Evolutionary conservation across 2,329 filamentous ascomycete genomes (phyloP), one percentile per base, ranked within the genome.

Genomic region (Pezicula neosporulosa): DNA sequence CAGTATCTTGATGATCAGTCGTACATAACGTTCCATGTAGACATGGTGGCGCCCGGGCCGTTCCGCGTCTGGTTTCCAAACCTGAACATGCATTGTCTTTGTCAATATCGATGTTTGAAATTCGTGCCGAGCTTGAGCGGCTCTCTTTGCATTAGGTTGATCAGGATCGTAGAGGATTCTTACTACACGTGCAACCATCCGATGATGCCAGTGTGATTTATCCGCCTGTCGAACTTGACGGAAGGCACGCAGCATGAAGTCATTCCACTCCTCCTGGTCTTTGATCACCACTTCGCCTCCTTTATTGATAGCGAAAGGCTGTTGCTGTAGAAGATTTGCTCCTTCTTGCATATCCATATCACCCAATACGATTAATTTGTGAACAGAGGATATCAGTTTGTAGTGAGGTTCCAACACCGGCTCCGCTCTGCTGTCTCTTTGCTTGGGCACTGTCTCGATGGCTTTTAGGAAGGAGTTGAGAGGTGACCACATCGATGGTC

Each of bases 201-300:
- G 80, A 65, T 90, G 86, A 64, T 90, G 86, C 86, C 86, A 90
- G 57, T 86, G 85, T 3, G 83, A 80, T 65, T 89, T 89, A 64
- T 90, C 86, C 3, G 82, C 80, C 45, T 54, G 60, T 33, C 61
- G 57, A 16, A 66, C 56, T 37, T 62, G 56, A 18, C 60, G 58
- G 28, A 68, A 50, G 27, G 53, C 68, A 38, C 75, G 72, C 13
- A 86, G 68, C 41, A 87, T 74, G 60, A 83, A 87, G 4, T 72
- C 60, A 44, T 81, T 76, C 85, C 85, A 88, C 9, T 77, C 76
- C 18, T 78, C 73, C 49, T 47, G 41, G 41, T 63, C 48, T 35
- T 44, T 51, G 30, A 68, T 57, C 4, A 62, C 57, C 19, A 66
- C 54, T 8, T 55, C 36, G 38, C 64, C 60, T 3, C 65, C 63